Conservation (phyloP, 2,329 filamentous ascomycete genomes). For the Rasamsonia emersonii region DNA sequence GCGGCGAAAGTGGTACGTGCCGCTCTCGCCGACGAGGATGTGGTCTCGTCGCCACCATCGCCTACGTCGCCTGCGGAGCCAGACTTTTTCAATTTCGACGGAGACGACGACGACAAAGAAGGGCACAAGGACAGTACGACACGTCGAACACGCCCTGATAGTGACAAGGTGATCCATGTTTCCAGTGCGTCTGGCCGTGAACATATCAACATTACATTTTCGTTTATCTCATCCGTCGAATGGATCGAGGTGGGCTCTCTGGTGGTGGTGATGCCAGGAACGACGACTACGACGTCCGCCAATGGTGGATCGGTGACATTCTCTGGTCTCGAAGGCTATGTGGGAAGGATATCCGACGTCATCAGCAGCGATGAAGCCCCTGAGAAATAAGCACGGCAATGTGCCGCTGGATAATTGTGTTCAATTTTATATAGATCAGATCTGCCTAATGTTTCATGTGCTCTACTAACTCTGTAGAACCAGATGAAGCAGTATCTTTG, state of each 20-base stretch:
- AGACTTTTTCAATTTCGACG: slow-evolving; percentile 38
- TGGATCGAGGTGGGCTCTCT: slow-evolving; percentile 50
- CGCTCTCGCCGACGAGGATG: slow-evolving; percentile 25
- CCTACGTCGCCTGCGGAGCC: slow-evolving; percentile 20
- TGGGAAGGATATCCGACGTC: slow-evolving; percentile 40
- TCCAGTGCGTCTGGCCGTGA: slow-evolving; percentile 15
- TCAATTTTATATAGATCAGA: no score
- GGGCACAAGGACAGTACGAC: slow-evolving; percentile 2
- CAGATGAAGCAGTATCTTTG: no score
- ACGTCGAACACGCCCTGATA: slow-evolving; percentile 12
- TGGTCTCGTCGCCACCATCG: slow-evolving; percentile 18
- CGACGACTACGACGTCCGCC: slow-evolving; percentile 40
- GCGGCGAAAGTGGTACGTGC: slow-evolving; percentile 64
- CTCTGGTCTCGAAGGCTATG: slow-evolving; percentile 52
- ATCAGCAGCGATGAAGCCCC: slow-evolving; percentile 59
- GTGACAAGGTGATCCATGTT: slow-evolving; percentile 19
- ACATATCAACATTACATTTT: slow-evolving; percentile 43
- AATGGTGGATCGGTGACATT: slow-evolving; percentile 40
- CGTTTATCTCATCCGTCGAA: slow-evolving; percentile 50
- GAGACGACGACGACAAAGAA: slow-evolving; percentile 19
- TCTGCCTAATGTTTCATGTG: no score
- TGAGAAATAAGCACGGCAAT: no score
- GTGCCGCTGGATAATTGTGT: no score
- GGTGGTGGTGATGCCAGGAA: slow-evolving; percentile 52
- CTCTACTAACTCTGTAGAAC: no score